Percentiles rank a stretch among this genome's conserved stretches.
phyloP scores from a whole-genome alignment of 2,329 filamentous ascomycete genomes.

The Anthostomella pinea region DNA sequence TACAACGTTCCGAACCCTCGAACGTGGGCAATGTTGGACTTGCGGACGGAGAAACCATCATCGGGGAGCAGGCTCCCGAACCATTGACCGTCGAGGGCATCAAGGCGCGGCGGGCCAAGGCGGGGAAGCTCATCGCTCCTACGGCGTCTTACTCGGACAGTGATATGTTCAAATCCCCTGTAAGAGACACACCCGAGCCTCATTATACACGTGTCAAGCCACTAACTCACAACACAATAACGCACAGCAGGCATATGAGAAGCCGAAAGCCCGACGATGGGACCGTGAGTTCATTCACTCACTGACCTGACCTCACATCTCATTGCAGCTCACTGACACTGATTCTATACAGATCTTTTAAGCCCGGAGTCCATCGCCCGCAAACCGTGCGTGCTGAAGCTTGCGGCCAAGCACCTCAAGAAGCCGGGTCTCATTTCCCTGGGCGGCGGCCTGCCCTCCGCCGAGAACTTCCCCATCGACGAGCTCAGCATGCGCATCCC shows the following conservation, averaged over 20 bases:
- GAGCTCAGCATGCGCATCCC: conserved; percentile 74
- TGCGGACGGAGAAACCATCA: conserved; percentile 16
- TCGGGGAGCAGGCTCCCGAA: conserved; percentile 22
- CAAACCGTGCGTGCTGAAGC: conserved; percentile 73
- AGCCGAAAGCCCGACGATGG: conserved; percentile 79
- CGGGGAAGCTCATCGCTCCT: conserved; percentile 70
- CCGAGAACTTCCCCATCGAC: conserved; percentile 90
- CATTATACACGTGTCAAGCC: too few relatives aligned
- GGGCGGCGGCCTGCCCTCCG: conserved; percentile 84
- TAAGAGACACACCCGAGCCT: too few relatives aligned
- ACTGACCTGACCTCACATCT: too few relatives aligned
- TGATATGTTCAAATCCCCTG: conserved; percentile 78
- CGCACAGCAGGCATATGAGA: conserved; percentile 46
- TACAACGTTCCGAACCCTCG: conserved; percentile 9
- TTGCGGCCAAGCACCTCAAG: conserved; percentile 74
- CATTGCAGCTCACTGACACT: too few relatives aligned
- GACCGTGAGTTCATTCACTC: conserved; percentile 62
- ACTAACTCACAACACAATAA: conserved; percentile 18
- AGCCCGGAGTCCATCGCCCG: conserved; percentile 60
- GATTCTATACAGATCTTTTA: conserved; percentile 47
- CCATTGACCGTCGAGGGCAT: conserved; percentile 64
- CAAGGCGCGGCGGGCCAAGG: conserved; percentile 63
- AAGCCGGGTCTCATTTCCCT: conserved; percentile 85
- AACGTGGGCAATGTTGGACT: conserved; percentile 22
- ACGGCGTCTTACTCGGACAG: conserved; percentile 75